Base-by-base conservation (phyloP, 352 stramenopile species). In the Globisporangium paroecandrum region DNA sequence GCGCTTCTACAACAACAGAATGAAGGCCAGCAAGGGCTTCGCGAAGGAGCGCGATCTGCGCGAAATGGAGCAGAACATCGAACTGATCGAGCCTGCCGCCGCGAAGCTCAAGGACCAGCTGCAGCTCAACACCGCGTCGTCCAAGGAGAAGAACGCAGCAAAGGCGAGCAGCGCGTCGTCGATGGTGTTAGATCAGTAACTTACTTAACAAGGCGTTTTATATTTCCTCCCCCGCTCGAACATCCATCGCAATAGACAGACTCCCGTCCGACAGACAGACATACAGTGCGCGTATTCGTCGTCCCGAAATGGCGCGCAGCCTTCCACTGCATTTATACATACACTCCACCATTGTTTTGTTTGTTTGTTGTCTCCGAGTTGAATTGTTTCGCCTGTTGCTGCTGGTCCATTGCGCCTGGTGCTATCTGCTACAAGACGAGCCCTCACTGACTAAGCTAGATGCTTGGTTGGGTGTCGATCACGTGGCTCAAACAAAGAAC, bases 1-100 rank as follows among this genome's bases (percentile, higher is more conserved):
- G 65, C 86, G 90, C 51, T 99, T 99, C 91, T 99, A 98, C 89
- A 97, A 98, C 71, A 98, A 98, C 80, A 93, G 95, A 75, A 99
- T 99, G 94, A 95, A 96, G 81, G 73, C 82, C 64, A 89, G 74
- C 77, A 94, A 91, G 79, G 74, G 73, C 68, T 81, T 89, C 65
- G 77, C 86, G 58, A 94, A 96, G 80, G 74, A 79, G 58, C 85
- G 86, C 73, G 88, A 96, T 65, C 69, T 94, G 69, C 79, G 80
- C 74, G 88, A 95, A 64, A 70, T 97, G 55, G 84, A 93, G 77
- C 76, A 94, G 69, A 93, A 94, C 72, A 95, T 96, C 64, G 65
- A 74, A 70, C 82, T 97, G 65, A 93, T 97, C 72, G 76, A 95
- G 74, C 87, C 89, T 43, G 87, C 82, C 5, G 81, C 82, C 7